These are phyloP conservation scores for Naumovozyma baii DNA, from an alignment of 805 yeast genomes.

Conservation along the genomic window DNA sequence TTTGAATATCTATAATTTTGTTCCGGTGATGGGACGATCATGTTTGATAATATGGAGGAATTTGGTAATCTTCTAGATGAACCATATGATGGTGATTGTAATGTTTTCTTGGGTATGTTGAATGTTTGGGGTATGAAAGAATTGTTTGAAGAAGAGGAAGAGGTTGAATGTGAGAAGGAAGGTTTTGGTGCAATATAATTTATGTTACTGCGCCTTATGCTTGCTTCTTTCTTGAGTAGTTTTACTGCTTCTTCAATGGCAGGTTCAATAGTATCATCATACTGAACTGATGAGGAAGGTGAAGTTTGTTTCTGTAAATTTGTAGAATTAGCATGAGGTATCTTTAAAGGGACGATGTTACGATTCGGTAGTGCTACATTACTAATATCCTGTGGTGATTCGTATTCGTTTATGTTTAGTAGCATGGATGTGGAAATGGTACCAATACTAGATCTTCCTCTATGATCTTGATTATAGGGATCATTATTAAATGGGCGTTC, in stretches of 20 bases:
- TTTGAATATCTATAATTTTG: neutral
- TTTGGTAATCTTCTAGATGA: neutral
- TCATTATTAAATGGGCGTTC: neutral
- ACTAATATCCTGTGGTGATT: too few species aligned
- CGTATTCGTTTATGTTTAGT: neutral
- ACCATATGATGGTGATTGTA: neutral
- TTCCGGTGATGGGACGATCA: neutral
- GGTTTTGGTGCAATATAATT: neutral
- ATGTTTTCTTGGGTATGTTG: conserved; percentile 9
- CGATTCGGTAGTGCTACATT: too few species aligned
- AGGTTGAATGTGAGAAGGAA: neutral
- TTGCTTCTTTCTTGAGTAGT: conserved; percentile 11
- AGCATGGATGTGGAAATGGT: conserved; percentile 10
- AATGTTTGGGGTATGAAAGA: conserved; percentile 12
- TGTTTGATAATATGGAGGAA: neutral
- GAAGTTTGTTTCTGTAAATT: neutral
- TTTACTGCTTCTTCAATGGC: conserved; percentile 16
- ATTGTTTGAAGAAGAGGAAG: conserved; percentile 1
- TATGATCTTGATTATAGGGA: neutral
- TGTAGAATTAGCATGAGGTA: neutral
- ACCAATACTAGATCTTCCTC: conserved; percentile 4
- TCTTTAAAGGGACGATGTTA: too few species aligned
- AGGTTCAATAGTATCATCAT: conserved; percentile 9
- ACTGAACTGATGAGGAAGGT: conserved; percentile 2
- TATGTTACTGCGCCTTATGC: neutral